A percentile compares a stretch with the other conserved stretches of the same genome.
These are phyloP conservation scores for Lasiodiplodia sp. DNA, from an alignment of 2,329 filamentous ascomycete species.

Conservation along the genomic window DNA sequence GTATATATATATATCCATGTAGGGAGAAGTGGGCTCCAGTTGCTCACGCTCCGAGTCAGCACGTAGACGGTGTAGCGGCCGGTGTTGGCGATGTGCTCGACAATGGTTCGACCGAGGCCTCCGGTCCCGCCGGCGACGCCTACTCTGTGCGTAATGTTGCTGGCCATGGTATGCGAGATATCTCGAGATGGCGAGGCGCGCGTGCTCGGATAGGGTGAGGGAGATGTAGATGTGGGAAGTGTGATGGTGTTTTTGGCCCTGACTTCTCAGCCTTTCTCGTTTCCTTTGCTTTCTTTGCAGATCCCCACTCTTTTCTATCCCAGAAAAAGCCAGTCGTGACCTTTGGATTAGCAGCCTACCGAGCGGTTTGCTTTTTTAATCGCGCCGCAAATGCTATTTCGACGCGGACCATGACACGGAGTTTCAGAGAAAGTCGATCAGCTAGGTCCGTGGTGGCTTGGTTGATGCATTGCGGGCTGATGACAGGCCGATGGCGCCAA, in stretches of 20 bases:
- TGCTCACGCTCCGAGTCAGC: conserved; percentile 33
- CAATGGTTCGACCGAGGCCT: conserved; percentile 34
- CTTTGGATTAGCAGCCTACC: too few species aligned
- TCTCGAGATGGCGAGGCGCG: background rate
- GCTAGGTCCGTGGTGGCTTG: background rate
- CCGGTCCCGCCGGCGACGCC: conserved; percentile 38
- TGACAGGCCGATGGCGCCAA: background rate
- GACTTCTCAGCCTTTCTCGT: background rate
- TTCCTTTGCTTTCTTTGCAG: background rate
- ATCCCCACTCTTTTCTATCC: background rate
- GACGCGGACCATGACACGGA: too few species aligned
- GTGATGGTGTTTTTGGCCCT: background rate
- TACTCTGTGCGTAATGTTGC: conserved; percentile 30
- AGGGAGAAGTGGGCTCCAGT: too few species aligned
- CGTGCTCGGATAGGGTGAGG: background rate
- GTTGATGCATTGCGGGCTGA: background rate
- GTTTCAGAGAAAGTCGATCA: background rate
- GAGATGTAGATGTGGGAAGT: background rate
- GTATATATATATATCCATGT: background rate
- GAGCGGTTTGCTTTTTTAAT: too few species aligned
- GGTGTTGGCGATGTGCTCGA: conserved; percentile 33
- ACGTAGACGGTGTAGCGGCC: conserved; percentile 34
- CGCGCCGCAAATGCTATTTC: too few species aligned
- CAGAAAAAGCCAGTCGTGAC: background rate
- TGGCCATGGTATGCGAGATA: background rate